Conservation (phyloP, 2,329 filamentous ascomycete species). For the Colletotrichum tofieldiae region DNA sequence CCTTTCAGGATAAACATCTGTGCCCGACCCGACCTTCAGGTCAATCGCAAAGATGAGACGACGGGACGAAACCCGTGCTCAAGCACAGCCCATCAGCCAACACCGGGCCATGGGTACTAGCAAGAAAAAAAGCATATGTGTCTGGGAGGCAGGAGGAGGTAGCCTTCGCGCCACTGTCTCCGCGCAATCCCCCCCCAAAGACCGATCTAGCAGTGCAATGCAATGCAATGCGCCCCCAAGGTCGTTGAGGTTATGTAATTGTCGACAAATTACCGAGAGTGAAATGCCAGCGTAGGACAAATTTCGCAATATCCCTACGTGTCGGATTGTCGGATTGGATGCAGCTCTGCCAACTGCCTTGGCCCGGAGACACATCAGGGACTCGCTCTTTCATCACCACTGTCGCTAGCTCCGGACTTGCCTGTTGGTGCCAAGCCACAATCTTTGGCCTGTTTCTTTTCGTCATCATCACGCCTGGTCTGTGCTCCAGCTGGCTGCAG, state of each 20-base stretch:
- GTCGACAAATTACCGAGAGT: neutral
- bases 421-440: conserved; percentile 35
- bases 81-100: conserved; percentile 16
- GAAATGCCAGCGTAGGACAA: no score
- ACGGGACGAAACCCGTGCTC: conserved; percentile 37
- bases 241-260: neutral
- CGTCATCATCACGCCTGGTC: conserved; percentile 36
- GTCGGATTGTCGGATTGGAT: neutral
- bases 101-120: neutral
- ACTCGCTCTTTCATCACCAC: conserved; percentile 36
- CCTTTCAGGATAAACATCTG: conserved; percentile 20
- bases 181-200: neutral
- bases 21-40: conserved; percentile 28
- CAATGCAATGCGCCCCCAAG: neutral
- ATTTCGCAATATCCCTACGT: neutral
- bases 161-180: conserved; percentile 4
- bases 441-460: conserved; percentile 29
- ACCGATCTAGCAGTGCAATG: neutral
- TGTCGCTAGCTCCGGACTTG: conserved; percentile 39
- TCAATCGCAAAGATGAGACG: conserved; percentile 37
- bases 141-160: neutral
- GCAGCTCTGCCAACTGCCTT: conserved; percentile 20
- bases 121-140: conserved; percentile 12
- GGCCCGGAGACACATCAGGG: neutral
- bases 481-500: conserved; percentile 36